These are phyloP conservation scores for Macrocystidia cucumis DNA, from an alignment of 1,284 basidiomycete species.

Conservation along the genomic window DNA sequence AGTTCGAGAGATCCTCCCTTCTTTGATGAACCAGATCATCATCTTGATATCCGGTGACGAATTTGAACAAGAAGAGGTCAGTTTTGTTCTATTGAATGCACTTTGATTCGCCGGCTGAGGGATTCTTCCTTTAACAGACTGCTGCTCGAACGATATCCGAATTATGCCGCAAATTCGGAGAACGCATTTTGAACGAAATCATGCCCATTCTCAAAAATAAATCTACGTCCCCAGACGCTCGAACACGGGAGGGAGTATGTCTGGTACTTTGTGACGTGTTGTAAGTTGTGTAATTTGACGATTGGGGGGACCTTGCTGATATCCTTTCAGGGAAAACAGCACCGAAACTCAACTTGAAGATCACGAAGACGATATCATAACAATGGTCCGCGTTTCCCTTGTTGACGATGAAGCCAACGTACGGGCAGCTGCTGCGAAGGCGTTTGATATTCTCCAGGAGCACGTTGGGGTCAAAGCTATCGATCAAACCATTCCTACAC, in stretches of 20 bases:
- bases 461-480: slow-evolving; percentile 88
- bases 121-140: no score
- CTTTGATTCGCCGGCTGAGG: no score
- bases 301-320: background rate
- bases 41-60: slow-evolving; percentile 73
- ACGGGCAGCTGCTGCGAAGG: slow-evolving; percentile 87
- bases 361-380: slow-evolving; percentile 87
- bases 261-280: slow-evolving; percentile 86
- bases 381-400: slow-evolving; percentile 77
- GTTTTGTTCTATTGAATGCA: slow-evolving; percentile 5
- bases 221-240: slow-evolving; percentile 63
- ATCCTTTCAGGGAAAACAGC: slow-evolving; percentile 63
- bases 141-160: slow-evolving; percentile 84
- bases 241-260: slow-evolving; percentile 85
- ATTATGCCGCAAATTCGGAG: slow-evolving; percentile 93
- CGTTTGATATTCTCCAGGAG: slow-evolving; percentile 92
- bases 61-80: slow-evolving; percentile 87
- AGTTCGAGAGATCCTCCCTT: slow-evolving; percentile 92
- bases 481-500: slow-evolving; percentile 93
- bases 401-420: slow-evolving; percentile 87
- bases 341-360: slow-evolving; percentile 84
- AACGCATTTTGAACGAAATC: slow-evolving; percentile 84
- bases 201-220: slow-evolving; percentile 72
- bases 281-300: slow-evolving; percentile 30
- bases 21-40: slow-evolving; percentile 76